These are phyloP conservation scores for Ogataea glucozyma DNA, from an alignment of 805 yeast genomes.

Conservation along the genomic window DNA sequence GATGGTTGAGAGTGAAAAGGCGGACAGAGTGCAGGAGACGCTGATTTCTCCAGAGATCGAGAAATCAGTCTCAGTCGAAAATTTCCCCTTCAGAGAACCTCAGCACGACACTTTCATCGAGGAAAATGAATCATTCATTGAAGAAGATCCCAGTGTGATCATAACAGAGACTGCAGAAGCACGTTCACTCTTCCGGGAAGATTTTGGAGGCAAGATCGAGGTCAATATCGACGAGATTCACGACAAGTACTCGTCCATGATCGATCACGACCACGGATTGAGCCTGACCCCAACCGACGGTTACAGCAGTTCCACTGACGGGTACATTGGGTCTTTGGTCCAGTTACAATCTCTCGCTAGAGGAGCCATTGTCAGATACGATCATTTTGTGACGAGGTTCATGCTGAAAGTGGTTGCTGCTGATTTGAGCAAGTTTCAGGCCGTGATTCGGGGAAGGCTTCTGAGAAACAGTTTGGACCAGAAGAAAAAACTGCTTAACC, in stretches of 20 bases:
- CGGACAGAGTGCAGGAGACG: not conserved
- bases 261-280: constrained; percentile 25
- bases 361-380: constrained; percentile 67
- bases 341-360: constrained; percentile 68
- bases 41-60: no score
- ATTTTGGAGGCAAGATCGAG: constrained; percentile 15
- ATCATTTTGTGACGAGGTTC: constrained; percentile 60
- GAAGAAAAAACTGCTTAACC: constrained; percentile 13
- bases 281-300: constrained; percentile 10
- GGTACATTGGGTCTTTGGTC: constrained; percentile 17
- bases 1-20: constrained; percentile 10
- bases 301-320: constrained; percentile 1
- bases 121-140: not conserved
- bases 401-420: constrained; percentile 58
- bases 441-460: constrained; percentile 53
- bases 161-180: constrained; percentile 25
- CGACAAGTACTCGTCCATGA: constrained; percentile 29
- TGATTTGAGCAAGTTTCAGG: constrained; percentile 49
- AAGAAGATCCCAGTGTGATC: constrained; percentile 2
- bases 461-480: constrained; percentile 30
- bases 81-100: no score
- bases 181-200: constrained; percentile 25
- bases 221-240: constrained; percentile 32
- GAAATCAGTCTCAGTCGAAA: no score
- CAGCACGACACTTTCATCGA: no score